Percentiles rank a stretch among this genome's conserved stretches.
phyloP scores from a whole-genome alignment of 257 asterid genomes.

The Nyctanthes arbortristis region DNA sequence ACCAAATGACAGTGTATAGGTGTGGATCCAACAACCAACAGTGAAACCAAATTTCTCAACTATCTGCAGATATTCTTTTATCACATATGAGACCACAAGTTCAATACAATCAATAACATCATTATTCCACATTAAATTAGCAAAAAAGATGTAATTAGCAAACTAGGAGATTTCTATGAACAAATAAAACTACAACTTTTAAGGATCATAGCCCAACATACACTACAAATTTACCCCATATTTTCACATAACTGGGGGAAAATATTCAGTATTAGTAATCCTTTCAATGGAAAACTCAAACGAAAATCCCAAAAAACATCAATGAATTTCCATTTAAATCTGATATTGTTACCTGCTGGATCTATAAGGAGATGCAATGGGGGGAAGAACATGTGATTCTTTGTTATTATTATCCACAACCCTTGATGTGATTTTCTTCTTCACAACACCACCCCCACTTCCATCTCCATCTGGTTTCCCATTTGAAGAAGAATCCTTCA shows the following conservation, averaged over 20 bases:
- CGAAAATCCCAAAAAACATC: slow-evolving; percentile 4
- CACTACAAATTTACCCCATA: too few relatives aligned
- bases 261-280: not conserved
- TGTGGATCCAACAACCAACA: slow-evolving; percentile 38
- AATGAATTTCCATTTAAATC: slow-evolving; percentile 2
- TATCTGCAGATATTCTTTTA: not conserved
- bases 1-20: not conserved
- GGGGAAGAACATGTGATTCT: slow-evolving; percentile 45
- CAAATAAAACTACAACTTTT: not conserved
- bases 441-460: slow-evolving; percentile 41
- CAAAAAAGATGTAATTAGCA: not conserved
- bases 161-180: not conserved
- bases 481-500: slow-evolving; percentile 48
- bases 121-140: not conserved
- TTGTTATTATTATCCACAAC: slow-evolving; percentile 48
- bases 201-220: not conserved
- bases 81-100: slow-evolving; percentile 20
- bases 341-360: slow-evolving; percentile 49
- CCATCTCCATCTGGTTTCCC: slow-evolving; percentile 50
- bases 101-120: not conserved
- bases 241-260: too few relatives aligned
- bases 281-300: slow-evolving; percentile 13
- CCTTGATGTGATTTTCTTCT: slow-evolving; percentile 73
- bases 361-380: slow-evolving; percentile 69
- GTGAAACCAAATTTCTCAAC: slow-evolving; percentile 20